Base-by-base conservation (phyloP, 495 filamentous ascomycete species). In the Penicillium ochrochloron region DNA sequence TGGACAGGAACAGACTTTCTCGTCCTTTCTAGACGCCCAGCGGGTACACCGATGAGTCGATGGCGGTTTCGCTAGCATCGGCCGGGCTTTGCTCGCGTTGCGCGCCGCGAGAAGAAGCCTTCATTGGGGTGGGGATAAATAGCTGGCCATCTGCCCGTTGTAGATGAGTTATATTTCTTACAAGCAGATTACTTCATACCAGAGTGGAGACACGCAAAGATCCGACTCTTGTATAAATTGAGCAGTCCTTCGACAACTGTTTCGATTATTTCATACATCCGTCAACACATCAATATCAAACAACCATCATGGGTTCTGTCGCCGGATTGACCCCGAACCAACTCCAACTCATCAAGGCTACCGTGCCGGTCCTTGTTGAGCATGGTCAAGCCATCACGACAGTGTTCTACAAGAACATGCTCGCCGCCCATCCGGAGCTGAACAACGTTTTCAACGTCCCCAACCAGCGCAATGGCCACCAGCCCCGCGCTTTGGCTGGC, bases 381-480 rank as follows among this genome's bases (percentile, higher is more conserved):
- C 85, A 92, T 73, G 90, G 90, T 73, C 73, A 73, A 21, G 79
- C 82, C 51, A 91, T 92, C 75, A 91, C 89, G 19, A 80, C 76
- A 10, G 68, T 82, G 58, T 92, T 93, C 80, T 93, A 93, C 75
- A 73, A 81, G 31, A 87, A 88, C 76, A 77, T 93, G 78, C 80
- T 93, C 17, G 64, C 37, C 19, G 87, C 84, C 2, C 78, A 88
- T 67, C 88, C 89, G 0, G 78, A 79, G 21, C 82, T 93, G 11
- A 82, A 85, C 68, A 83, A 84, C 66, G 74, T 91, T 60, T 93
- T 92, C 82, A 91, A 86, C 78, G 78, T 78, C 55, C 78, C 87
- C 33, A 87, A 89, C 73, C 89, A 92, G 71, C 66, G 71, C 53
- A 89, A 82, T 29, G 86, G 88, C 52, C 83, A 84, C 56, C 90